Conservation (phyloP, 495 filamentous ascomycete species). For the Podospora tetraspora region DNA sequence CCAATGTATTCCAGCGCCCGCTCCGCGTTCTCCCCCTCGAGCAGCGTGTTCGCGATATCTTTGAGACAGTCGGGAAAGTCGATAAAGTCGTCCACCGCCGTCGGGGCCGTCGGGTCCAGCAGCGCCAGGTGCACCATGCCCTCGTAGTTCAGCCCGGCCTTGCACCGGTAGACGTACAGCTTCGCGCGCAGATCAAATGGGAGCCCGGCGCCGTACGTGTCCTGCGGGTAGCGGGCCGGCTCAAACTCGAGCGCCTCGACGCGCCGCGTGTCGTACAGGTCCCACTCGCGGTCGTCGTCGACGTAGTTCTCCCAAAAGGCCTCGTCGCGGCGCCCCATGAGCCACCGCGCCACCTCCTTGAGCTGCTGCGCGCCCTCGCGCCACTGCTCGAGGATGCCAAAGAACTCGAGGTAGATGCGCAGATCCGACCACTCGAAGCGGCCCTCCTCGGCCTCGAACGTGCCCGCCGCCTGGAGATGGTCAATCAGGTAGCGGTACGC, state of each 20-base stretch:
- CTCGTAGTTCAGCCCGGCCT: constrained; percentile 64
- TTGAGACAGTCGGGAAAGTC: constrained; percentile 72
- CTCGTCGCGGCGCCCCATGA: constrained; percentile 70
- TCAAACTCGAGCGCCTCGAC: constrained; percentile 49
- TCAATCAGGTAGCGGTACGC: constrained; percentile 60
- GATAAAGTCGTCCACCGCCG: constrained; percentile 46
- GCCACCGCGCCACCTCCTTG: constrained; percentile 70
- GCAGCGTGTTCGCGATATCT: constrained; percentile 64
- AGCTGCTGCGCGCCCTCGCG: constrained; percentile 60
- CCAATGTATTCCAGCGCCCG: constrained; percentile 72
- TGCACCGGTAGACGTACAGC: constrained; percentile 74
- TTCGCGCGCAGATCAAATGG: constrained; percentile 83
- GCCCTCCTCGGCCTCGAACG: constrained; percentile 42
- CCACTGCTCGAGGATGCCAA: constrained; percentile 55
- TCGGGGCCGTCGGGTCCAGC: constrained; percentile 54
- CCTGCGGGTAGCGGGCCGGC: constrained; percentile 50
- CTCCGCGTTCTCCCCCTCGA: constrained; percentile 47
- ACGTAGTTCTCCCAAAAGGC: constrained; percentile 70
- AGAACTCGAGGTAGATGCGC: constrained; percentile 78
- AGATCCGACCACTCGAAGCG: constrained; percentile 76
- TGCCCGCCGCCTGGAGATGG: constrained; percentile 34
- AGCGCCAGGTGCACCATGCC: constrained; percentile 52
- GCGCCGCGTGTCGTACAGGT: constrained; percentile 64
- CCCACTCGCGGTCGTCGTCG: constrained; percentile 90
- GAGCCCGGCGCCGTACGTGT: constrained; percentile 67